Evolutionary conservation across 2,329 filamentous ascomycete genomes (phyloP).

Genomic region (Apiospora marii): DNA sequence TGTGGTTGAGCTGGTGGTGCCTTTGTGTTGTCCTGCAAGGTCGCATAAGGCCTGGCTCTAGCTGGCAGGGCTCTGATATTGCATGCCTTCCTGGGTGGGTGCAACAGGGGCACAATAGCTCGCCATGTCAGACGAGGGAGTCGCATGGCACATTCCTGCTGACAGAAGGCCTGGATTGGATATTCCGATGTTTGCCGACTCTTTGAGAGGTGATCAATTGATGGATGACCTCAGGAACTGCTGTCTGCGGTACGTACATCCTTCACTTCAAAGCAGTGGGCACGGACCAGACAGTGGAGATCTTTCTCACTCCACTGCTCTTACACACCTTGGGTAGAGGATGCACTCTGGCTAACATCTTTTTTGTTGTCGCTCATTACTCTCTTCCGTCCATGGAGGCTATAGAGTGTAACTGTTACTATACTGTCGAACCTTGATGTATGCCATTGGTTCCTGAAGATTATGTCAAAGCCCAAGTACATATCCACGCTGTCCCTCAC

Average conservation of each 20-base stretch:
- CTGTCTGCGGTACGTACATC: not conserved
- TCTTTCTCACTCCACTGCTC: not conserved
- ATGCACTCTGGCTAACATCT: not conserved
- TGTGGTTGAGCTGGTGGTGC: not conserved
- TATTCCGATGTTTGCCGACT: not conserved
- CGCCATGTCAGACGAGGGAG: not conserved
- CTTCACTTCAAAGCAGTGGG: not conserved
- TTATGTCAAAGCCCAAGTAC: not conserved
- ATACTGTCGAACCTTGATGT: not conserved
- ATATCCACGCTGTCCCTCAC: not conserved
- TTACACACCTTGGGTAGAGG: not conserved
- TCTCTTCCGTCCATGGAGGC: not conserved
- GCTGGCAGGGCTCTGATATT: not conserved
- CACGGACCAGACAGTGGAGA: conserved; percentile 6
- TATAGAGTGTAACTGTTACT: not conserved
- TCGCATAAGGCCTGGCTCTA: conserved; percentile 17
- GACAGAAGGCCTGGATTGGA: not conserved
- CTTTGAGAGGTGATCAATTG: not conserved
- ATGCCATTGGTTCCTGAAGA: not conserved
- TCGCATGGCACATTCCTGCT: conserved; percentile 7
- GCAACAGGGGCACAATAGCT: not conserved
- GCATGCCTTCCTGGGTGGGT: not conserved
- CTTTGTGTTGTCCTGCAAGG: conserved; percentile 25
- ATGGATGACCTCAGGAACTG: not conserved
- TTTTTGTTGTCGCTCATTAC: not conserved